Conservation (phyloP, 768 basidiomycete species). For the Boletales sp. region DNA sequence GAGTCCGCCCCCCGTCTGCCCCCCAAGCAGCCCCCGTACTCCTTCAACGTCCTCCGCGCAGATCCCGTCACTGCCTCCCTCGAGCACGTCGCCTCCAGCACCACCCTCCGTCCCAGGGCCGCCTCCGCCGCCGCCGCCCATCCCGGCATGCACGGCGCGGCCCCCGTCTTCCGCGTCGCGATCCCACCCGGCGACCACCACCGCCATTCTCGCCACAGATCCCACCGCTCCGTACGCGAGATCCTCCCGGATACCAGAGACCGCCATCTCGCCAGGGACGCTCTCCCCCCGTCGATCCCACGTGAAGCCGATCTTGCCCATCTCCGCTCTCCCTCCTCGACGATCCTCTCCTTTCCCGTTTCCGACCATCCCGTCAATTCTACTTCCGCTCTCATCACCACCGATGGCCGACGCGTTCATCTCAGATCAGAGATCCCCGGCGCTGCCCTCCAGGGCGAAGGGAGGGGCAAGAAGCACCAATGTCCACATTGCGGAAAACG, state of each 20-base stretch:
- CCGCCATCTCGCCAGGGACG: slow-evolving; percentile 22
- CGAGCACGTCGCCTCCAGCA: slow-evolving; percentile 43
- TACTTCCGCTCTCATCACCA: slow-evolving; percentile 23
- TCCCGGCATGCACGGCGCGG: slow-evolving; percentile 31
- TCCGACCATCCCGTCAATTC: slow-evolving; percentile 25
- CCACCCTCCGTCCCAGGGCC: slow-evolving; percentile 34
- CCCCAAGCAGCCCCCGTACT: slow-evolving; percentile 24
- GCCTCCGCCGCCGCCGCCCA: slow-evolving; percentile 12
- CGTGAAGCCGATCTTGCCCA: slow-evolving; percentile 29
- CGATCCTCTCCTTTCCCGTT: slow-evolving; percentile 33
- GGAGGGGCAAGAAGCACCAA: slow-evolving; percentile 34
- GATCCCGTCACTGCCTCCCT: slow-evolving; percentile 40
- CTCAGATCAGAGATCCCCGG: slow-evolving; percentile 28
- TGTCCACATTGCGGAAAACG: slow-evolving; percentile 39
- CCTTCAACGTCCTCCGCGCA: slow-evolving; percentile 45
- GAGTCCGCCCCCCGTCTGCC: slow-evolving; percentile 23
- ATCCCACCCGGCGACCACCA: slow-evolving; percentile 24
- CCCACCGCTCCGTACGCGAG: slow-evolving; percentile 18
- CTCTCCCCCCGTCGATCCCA: slow-evolving; percentile 25
- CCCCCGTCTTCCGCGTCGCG: slow-evolving; percentile 39
- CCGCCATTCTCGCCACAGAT: slow-evolving; percentile 15
- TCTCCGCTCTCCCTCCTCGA: slow-evolving; percentile 29
- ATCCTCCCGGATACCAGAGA: slow-evolving; percentile 25
- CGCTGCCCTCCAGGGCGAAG: slow-evolving; percentile 27
- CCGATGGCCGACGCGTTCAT: slow-evolving; percentile 29